Evolutionary conservation across 345 rosid species (phyloP).

Genomic region (Aethionema arabicum): DNA sequence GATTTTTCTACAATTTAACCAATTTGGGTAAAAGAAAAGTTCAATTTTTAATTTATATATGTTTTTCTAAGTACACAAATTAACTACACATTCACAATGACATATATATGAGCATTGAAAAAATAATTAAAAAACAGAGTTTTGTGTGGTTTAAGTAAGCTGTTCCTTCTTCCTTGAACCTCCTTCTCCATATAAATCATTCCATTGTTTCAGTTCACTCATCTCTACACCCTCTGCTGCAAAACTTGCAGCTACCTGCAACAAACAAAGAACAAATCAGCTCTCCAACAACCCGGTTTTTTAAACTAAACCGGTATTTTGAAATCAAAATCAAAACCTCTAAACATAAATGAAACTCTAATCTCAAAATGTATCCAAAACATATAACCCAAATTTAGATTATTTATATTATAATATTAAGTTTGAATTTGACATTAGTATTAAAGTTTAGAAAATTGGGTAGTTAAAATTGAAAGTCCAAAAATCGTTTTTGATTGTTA

Average conservation of each 20-base stretch:
- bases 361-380: too few species aligned
- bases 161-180: slow-evolving; percentile 91
- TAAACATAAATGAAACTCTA: too few species aligned
- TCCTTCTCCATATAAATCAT: slow-evolving; percentile 85
- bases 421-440: too few species aligned
- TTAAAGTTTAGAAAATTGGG: too few species aligned
- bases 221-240: slow-evolving; percentile 74
- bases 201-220: slow-evolving; percentile 91
- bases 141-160: slow-evolving; percentile 44
- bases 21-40: too few species aligned
- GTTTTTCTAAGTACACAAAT: slow-evolving; percentile 5
- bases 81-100: slow-evolving; percentile 23
- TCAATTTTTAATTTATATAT: slow-evolving; percentile 4
- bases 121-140: background rate
- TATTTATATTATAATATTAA: too few species aligned
- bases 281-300: background rate
- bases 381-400: too few species aligned
- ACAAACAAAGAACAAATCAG: background rate
- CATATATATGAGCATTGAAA: slow-evolving; percentile 17
- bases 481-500: too few species aligned
- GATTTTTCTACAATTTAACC: too few species aligned
- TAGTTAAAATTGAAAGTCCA: too few species aligned
- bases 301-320: too few species aligned
- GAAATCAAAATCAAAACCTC: too few species aligned
- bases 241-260: slow-evolving; percentile 90